Conservation (phyloP, 164 flowering plant genomes). For the Aristolochia contorta region DNA sequence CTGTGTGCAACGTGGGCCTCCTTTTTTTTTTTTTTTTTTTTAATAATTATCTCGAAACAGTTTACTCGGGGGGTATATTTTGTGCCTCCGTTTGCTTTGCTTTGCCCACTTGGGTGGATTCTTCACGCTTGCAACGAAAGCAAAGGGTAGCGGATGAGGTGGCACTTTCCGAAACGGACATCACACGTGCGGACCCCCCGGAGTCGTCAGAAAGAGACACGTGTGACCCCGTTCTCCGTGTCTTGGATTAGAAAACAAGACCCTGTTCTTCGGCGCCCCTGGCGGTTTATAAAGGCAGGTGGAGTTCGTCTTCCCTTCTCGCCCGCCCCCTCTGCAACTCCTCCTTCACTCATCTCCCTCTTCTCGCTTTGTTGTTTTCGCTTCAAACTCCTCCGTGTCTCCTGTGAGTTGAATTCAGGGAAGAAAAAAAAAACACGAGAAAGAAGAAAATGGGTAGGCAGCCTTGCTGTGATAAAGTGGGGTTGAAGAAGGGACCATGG, state of each 20-base stretch:
- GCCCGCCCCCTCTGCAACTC: not conserved
- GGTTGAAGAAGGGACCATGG: constrained; percentile 76
- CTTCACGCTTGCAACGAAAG: constrained; percentile 7
- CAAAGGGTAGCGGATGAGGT: constrained; percentile 7
- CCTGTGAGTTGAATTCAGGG: not conserved
- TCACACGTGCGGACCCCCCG: constrained; percentile 5
- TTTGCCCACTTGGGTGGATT: constrained; percentile 2
- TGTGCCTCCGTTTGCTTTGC: not conserved
- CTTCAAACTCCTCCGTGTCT: not conserved
- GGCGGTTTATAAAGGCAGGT: constrained; percentile 10
- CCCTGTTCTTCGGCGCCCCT: not conserved
- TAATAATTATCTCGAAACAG: too few relatives aligned
- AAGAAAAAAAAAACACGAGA: not conserved
- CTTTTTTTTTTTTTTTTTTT: too few relatives aligned
- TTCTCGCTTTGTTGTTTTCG: too few relatives aligned
- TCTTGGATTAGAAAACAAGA: constrained; percentile 10
- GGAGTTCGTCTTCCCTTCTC: not conserved
- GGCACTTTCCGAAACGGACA: constrained; percentile 6
- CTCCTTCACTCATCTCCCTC: not conserved
- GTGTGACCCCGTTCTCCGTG: constrained; percentile 6
- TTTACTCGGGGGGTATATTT: too few relatives aligned
- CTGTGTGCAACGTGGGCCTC: too few relatives aligned
- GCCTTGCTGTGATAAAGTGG: constrained; percentile 74
- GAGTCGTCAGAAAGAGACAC: not conserved
- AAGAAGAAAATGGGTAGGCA: constrained; percentile 49